Evolutionary conservation across 202 grass and related monocot species (phyloP).

Genomic region (Carex arenaria): DNA sequence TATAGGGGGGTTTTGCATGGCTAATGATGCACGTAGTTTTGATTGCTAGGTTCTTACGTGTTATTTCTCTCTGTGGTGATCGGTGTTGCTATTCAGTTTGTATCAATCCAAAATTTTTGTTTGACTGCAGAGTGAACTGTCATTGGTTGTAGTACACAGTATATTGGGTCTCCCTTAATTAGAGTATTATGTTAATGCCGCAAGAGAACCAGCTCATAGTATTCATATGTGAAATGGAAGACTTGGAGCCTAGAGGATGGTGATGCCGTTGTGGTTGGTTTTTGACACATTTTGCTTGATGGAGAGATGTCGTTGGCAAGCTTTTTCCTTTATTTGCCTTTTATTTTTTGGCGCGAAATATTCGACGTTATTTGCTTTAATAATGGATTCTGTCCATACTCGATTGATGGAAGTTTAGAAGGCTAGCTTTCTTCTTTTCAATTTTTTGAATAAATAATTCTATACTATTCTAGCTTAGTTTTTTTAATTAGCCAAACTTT

Average conservation of each 20-base stretch:
- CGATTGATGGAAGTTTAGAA: neutral
- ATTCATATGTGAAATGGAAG: neutral
- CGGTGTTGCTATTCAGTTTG: neutral
- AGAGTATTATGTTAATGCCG: neutral
- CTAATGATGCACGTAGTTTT: constrained; percentile 2
- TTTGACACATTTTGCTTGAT: neutral
- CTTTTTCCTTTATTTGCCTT: neutral
- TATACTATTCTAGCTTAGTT: neutral
- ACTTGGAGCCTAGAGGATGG: neutral
- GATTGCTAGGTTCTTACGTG: neutral
- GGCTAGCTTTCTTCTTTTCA: neutral
- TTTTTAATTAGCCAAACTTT: neutral
- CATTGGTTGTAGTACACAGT: too few species aligned
- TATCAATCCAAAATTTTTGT: too few species aligned
- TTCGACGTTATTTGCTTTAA: neutral
- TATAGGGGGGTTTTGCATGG: constrained; percentile 18
- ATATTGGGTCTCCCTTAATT: neutral
- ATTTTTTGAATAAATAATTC: neutral
- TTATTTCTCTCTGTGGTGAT: neutral
- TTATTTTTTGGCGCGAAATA: constrained; percentile 1
- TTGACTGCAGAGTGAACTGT: too few species aligned
- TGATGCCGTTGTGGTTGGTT: too few species aligned
- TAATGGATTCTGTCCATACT: constrained; percentile 33
- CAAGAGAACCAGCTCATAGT: constrained; percentile 6
- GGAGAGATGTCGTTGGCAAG: constrained; percentile 10